Evolutionary conservation across 2,329 filamentous ascomycete species (phyloP).

Genomic region (Ceratocystiopsis sp.): DNA sequence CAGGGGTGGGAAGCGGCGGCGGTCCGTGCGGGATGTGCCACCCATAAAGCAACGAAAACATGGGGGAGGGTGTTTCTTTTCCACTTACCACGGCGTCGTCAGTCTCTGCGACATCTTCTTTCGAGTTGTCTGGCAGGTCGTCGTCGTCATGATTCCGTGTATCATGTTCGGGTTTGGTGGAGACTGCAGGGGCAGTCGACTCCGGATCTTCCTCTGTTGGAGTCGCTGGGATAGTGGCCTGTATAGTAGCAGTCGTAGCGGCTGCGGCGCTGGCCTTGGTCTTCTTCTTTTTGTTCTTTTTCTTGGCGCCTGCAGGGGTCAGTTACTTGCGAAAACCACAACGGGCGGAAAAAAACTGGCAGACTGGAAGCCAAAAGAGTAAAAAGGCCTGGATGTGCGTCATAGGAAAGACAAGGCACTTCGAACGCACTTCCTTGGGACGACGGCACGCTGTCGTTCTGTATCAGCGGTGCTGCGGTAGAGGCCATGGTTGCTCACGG

Average conservation of each 20-base stretch:
- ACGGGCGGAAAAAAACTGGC: neutral
- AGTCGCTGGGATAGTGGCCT: conserved; percentile 8
- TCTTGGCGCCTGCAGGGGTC: conserved; percentile 27
- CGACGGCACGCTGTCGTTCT: conserved; percentile 4
- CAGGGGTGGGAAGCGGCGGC: too few relatives aligned
- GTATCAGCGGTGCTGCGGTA: too few relatives aligned
- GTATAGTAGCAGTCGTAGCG: conserved; percentile 20
- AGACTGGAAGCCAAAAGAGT: too few relatives aligned
- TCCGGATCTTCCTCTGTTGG: neutral
- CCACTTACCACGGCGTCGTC: too few relatives aligned
- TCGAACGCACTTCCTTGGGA: conserved; percentile 4
- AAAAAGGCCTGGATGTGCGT: too few relatives aligned
- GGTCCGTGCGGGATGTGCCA: too few relatives aligned
- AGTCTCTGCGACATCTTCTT: neutral
- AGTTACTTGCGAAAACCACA: conserved; percentile 7
- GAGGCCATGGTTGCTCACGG: neutral
- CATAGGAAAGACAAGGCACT: too few relatives aligned
- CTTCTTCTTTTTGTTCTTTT: conserved; percentile 44
- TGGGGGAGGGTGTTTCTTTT: too few relatives aligned
- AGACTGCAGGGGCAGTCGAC: conserved; percentile 1
- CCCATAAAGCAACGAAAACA: too few relatives aligned
- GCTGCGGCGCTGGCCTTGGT: conserved; percentile 17
- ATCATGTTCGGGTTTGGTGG: conserved; percentile 8
- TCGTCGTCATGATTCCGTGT: conserved; percentile 12
- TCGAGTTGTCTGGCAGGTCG: conserved; percentile 1